Evolutionary conservation across 2,329 filamentous ascomycete genomes (phyloP).

Genomic region (Rugonectria rugulosa): DNA sequence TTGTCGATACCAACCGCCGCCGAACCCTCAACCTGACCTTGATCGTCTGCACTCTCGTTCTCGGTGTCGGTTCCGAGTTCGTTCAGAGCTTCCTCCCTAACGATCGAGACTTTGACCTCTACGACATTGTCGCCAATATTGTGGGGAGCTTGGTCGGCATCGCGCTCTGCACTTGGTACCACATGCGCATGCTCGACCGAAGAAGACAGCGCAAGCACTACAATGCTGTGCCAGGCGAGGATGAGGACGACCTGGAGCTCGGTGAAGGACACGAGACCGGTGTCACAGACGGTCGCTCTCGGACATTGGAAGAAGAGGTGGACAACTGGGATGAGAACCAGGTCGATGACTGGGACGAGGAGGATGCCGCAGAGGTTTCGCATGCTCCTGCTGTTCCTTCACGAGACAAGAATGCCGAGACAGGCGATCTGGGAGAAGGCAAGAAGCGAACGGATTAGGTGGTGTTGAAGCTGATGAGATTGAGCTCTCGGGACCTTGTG

Average conservation of each 20-base stretch:
- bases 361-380: constrained; percentile 45
- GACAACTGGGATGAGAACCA: constrained; percentile 95
- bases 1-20: constrained; percentile 87
- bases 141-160: constrained; percentile 77
- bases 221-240: constrained; percentile 70
- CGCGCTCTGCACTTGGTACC: constrained; percentile 86
- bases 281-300: constrained; percentile 53
- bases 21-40: constrained; percentile 86
- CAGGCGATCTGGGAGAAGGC: constrained; percentile 39
- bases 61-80: constrained; percentile 79
- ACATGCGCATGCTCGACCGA: constrained; percentile 92
- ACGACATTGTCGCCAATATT: constrained; percentile 88
- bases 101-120: constrained; percentile 75
- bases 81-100: constrained; percentile 79
- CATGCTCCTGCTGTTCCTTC: constrained; percentile 18
- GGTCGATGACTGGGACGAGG: constrained; percentile 65
- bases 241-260: constrained; percentile 77
- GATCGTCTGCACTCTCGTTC: constrained; percentile 74
- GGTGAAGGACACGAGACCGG: constrained; percentile 76
- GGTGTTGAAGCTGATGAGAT: not conserved
- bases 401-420: constrained; percentile 33
- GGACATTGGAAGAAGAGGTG: constrained; percentile 77
- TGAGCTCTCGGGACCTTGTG: constrained; percentile 8
- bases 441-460: constrained; percentile 46
- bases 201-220: constrained; percentile 79